Conservation (phyloP, 768 basidiomycete species). For the Russula emetica region DNA sequence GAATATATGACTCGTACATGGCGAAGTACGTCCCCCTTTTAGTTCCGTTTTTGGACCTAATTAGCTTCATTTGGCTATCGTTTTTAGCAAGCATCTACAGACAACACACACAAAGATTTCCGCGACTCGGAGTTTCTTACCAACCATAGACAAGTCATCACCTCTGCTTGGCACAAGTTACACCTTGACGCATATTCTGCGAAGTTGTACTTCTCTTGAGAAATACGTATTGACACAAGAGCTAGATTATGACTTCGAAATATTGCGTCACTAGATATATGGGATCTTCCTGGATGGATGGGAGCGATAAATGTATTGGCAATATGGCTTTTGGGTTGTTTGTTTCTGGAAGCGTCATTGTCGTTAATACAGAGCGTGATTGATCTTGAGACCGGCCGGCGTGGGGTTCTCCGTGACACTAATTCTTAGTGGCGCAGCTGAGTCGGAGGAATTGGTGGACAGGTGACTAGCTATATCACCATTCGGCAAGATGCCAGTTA, state of each 20-base stretch:
- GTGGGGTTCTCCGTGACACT: constrained; percentile 11
- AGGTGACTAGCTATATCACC: not conserved
- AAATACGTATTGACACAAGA: not conserved
- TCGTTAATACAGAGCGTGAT: not conserved
- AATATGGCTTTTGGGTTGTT: not conserved
- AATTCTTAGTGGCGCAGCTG: not conserved
- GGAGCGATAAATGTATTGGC: not conserved
- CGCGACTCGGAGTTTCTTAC: not conserved
- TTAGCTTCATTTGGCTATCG: not conserved
- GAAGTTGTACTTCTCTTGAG: not conserved
- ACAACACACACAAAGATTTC: not conserved
- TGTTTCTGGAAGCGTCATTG: not conserved
- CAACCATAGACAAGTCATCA: too few species aligned
- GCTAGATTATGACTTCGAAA: not conserved
- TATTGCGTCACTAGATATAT: not conserved
- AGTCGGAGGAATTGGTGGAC: not conserved
- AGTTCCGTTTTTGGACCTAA: not conserved
- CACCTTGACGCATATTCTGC: not conserved
- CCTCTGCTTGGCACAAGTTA: not conserved
- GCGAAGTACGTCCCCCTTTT: not conserved
- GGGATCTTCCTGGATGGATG: not conserved
- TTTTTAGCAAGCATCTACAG: not conserved
- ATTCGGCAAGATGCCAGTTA: not conserved
- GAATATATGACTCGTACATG: not conserved
- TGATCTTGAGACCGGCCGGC: not conserved